These are phyloP conservation scores for Ceratocystis cacaofunesta DNA, from an alignment of 2,329 filamentous ascomycete genomes.

Conservation along the genomic window DNA sequence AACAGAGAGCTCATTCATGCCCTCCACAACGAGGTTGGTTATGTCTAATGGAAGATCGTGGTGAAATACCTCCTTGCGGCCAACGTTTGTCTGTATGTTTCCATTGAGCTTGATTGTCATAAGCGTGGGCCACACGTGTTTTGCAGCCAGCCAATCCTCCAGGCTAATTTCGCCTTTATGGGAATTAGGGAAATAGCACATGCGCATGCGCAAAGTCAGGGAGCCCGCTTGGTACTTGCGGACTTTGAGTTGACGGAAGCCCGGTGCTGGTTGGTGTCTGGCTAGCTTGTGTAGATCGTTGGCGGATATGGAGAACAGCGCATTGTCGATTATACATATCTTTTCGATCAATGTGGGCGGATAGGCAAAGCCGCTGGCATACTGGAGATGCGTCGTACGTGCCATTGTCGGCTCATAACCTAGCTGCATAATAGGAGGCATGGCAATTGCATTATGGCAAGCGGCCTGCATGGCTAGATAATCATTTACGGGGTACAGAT, in stretches of 20 bases:
- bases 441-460: background rate
- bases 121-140: conserved; percentile 1
- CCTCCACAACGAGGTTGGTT: conserved; percentile 42
- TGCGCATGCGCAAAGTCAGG: background rate
- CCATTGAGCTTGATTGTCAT: conserved; percentile 5
- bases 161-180: background rate
- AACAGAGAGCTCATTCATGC: conserved; percentile 48
- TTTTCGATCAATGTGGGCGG: conserved; percentile 1
- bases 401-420: background rate
- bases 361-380: background rate
- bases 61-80: conserved; percentile 56
- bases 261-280: background rate
- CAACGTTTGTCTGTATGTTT: conserved; percentile 25
- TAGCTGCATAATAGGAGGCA: background rate
- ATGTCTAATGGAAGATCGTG: conserved; percentile 66
- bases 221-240: conserved; percentile 8
- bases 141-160: background rate
- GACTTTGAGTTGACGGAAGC: background rate
- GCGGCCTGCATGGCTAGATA: background rate
- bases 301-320: background rate
- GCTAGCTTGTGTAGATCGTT: background rate
- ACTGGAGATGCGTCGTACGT: background rate
- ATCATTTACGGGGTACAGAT: background rate
- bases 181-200: conserved; percentile 4
- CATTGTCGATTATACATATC: background rate